These are phyloP conservation scores for Fusarium musae DNA, from an alignment of 2,329 filamentous ascomycete genomes.

Conservation along the genomic window DNA sequence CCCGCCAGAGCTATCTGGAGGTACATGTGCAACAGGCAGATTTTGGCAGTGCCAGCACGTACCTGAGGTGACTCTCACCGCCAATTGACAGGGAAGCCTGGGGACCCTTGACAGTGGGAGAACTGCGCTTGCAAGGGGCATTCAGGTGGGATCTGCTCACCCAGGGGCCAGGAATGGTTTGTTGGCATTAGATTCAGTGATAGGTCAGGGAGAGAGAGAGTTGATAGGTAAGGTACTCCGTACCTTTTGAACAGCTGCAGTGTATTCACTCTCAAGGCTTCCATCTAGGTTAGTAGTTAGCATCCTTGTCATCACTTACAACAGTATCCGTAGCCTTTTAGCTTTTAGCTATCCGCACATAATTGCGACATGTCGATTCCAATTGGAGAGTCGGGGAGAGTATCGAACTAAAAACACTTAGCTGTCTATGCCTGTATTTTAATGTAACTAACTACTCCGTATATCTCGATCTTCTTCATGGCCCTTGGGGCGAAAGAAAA, in stretches of 20 bases:
- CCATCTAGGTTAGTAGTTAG: not conserved
- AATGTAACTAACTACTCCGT: not conserved
- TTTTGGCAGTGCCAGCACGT: slow-evolving; percentile 17
- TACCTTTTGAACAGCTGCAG: not conserved
- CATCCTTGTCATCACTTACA: not conserved
- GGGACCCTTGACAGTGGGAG: slow-evolving; percentile 32
- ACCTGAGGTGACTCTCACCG: slow-evolving; percentile 40
- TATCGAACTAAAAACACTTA: not conserved
- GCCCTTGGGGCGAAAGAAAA: not conserved
- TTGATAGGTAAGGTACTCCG: not conserved
- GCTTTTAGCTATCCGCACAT: not conserved
- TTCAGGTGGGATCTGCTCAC: slow-evolving; percentile 27
- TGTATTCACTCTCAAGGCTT: not conserved
- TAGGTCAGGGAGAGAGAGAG: not conserved
- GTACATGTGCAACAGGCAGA: slow-evolving; percentile 24
- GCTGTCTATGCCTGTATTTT: not conserved
- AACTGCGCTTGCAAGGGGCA: slow-evolving; percentile 40
- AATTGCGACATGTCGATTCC: not conserved
- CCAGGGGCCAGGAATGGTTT: not conserved
- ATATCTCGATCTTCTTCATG: not conserved
- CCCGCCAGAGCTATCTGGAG: slow-evolving; percentile 8
- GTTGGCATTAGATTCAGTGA: not conserved
- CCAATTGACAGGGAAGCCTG: slow-evolving; percentile 43
- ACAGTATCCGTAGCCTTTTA: not conserved
- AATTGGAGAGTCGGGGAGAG: not conserved